These are phyloP conservation scores for Boletus rubropictus DNA, from an alignment of 768 basidiomycete genomes.

Conservation along the genomic window DNA sequence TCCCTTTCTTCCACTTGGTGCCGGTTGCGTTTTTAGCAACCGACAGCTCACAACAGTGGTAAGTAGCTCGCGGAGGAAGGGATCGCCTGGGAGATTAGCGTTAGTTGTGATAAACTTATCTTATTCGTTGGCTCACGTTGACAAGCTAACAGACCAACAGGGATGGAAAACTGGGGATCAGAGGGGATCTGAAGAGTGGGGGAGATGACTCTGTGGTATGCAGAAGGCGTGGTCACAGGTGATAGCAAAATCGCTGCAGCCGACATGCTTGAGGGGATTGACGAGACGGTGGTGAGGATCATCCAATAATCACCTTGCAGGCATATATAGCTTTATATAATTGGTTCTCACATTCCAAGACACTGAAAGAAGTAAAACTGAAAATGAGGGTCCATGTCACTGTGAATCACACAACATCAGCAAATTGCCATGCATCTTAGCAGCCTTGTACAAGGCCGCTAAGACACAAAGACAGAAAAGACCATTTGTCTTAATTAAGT, in stretches of 20 bases:
- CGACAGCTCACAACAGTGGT: conserved; percentile 52
- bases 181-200: conserved; percentile 50
- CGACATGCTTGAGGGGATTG: conserved; percentile 13
- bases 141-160: conserved; percentile 74
- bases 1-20: conserved; percentile 41
- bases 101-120: conserved; percentile 6
- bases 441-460: too few relatives aligned
- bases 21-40: conserved; percentile 40
- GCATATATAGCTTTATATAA: too few relatives aligned
- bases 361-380: too few relatives aligned
- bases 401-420: too few relatives aligned
- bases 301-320: too few relatives aligned
- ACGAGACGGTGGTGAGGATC: neutral
- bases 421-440: too few relatives aligned
- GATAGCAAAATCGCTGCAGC: conserved; percentile 41
- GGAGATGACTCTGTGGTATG: conserved; percentile 64
- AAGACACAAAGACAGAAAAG: too few relatives aligned
- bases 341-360: too few relatives aligned
- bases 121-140: conserved; percentile 47
- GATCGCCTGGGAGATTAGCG: conserved; percentile 48
- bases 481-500: too few relatives aligned
- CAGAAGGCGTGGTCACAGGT: conserved; percentile 41
- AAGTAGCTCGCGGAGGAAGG: conserved; percentile 52
- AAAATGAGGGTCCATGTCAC: too few relatives aligned
- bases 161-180: conserved; percentile 46